These are phyloP conservation scores for Drosera capensis DNA, from an alignment of 148 eudicot species.

Conservation along the genomic window DNA sequence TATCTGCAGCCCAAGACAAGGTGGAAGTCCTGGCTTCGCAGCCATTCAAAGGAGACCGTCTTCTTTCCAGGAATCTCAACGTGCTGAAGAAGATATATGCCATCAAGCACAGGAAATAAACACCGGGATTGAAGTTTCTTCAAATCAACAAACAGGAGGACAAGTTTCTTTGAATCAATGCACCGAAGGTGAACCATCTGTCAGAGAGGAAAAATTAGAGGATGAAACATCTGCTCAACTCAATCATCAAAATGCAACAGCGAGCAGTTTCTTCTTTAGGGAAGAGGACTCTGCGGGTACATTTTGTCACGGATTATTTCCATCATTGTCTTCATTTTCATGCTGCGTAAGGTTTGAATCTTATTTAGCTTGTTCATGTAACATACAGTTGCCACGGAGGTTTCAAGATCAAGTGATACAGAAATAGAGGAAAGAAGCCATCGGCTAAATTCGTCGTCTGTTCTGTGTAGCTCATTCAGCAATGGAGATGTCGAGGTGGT, in stretches of 20 bases:
- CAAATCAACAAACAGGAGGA: conserved; percentile 5
- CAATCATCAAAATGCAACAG: not conserved
- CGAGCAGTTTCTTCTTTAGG: too few species aligned
- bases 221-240: conserved; percentile 12
- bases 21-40: conserved; percentile 14
- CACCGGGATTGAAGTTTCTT: conserved; percentile 11
- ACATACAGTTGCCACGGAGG: conserved; percentile 16
- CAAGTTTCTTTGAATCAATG: conserved; percentile 12
- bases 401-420: conserved; percentile 15
- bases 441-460: conserved; percentile 12
- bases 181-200: conserved; percentile 8
- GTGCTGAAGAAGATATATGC: conserved; percentile 9
- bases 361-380: not conserved
- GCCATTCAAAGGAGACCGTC: conserved; percentile 4
- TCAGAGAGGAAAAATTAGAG: conserved; percentile 10
- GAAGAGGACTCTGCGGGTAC: too few species aligned
- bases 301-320: too few species aligned
- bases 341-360: not conserved
- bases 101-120: conserved; percentile 13
- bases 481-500: not conserved
- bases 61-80: not conserved
- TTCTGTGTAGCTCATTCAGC: conserved; percentile 10
- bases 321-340: conserved; percentile 8
- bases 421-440: conserved; percentile 15
- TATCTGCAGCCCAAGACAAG: conserved; percentile 44